These are phyloP conservation scores for Elaeis guineensis DNA, from an alignment of 176 grass and related monocot species.

Conservation along the genomic window DNA sequence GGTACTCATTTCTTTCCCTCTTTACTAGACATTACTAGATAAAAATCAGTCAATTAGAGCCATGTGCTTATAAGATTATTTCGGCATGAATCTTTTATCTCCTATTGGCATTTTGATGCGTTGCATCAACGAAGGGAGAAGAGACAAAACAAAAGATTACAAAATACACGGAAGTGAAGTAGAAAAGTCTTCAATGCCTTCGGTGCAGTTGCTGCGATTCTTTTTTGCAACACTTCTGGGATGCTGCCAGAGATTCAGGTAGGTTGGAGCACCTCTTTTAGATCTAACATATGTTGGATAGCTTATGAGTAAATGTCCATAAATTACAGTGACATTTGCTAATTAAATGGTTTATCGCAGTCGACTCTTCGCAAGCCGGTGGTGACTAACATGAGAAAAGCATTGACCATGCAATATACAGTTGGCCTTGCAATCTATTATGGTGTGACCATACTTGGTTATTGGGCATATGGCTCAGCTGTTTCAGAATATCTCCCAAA, in stretches of 20 bases:
- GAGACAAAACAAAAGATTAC: conserved; percentile 36
- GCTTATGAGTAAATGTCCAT: no score
- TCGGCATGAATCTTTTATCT: no score
- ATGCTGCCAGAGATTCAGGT: conserved; percentile 85
- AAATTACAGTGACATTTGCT: no score
- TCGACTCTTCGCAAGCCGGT: conserved; percentile 63
- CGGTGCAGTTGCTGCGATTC: conserved; percentile 63
- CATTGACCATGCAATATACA: conserved; percentile 59
- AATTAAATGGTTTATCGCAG: conserved; percentile 6
- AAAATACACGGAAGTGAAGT: conserved; percentile 28
- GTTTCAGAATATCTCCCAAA: conserved; percentile 68
- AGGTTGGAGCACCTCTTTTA: not conserved
- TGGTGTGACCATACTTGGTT: conserved; percentile 69
- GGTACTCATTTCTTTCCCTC: conserved; percentile 12
- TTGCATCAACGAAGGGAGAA: conserved; percentile 27
- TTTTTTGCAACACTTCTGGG: conserved; percentile 87
- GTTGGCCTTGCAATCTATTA: conserved; percentile 48
- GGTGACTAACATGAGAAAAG: conserved; percentile 49
- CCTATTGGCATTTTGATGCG: not conserved
- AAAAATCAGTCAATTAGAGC: no score
- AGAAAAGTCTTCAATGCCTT: conserved; percentile 63
- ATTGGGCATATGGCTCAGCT: conserved; percentile 81
- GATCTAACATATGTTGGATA: no score
- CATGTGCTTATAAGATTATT: no score
- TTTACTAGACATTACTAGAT: no score